Base-by-base conservation (phyloP, 2,329 filamentous ascomycete species). In the Calonectria hawksworthii region DNA sequence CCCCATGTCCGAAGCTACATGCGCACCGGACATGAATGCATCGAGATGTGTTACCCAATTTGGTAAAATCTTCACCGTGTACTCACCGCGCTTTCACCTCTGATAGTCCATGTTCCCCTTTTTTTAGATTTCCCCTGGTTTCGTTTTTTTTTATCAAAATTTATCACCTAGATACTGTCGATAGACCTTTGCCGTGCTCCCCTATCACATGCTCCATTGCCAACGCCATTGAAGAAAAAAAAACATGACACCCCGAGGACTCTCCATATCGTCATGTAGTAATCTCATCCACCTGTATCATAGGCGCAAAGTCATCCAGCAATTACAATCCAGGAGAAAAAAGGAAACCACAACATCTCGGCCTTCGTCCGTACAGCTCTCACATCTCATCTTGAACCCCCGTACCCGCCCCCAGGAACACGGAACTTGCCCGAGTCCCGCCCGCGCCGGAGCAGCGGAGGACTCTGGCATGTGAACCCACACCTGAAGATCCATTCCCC, bases 381-480 rank as follows among this genome's bases (percentile, higher is more conserved):
- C 71, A 70, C 72, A 69, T 69, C 34, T 44, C 50, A 51, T 56
- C 68, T 72, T 73, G 66, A 68, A 28, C 51, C 38, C 67, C 68
- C 66, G 70, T 52, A 68, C 70, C 79, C 78, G 77, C 68, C 67
- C 72, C 74, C 73, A 75, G 56, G 72, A 54, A 63, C 69, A 70
- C 80, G 80, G 80, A 81, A 77, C 75, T 81, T 80, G 79, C 74
- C 81, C 80, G 77, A 80, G 77, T 77, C 68, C 69, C 74, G 69
- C 68, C 73, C 71, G 68, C 71, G 66, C 81, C 81, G 82, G 81
- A 59, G 80, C 77, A 83, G 77, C 81, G 82, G 82, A 83, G 78
- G 66, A 78, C 70, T 63, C 65, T 82, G 78, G 78, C 82, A 83
- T 83, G 82, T 83, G 82, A 83, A 77, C 70, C 79, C 72, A 71